Base-by-base conservation (phyloP, 106 monocot species). In the Dendrobium catenatum region DNA sequence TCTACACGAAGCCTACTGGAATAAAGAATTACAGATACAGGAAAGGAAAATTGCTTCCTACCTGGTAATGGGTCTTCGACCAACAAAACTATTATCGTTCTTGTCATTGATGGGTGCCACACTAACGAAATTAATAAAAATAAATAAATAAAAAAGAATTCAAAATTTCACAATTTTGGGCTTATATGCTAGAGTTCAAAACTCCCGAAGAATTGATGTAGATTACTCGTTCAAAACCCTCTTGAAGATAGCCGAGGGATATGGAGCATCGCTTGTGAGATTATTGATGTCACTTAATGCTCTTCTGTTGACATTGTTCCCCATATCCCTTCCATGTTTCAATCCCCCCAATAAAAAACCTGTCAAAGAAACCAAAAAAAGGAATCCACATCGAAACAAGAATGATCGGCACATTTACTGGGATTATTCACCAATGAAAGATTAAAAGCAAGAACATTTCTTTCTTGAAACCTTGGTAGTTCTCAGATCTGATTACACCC, bases 251-350 rank as follows among this genome's bases (percentile, higher is more conserved):
- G 89, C 88, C 72, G 80, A 86, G 9, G 90, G 86, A 47, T 86
- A 83, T 0, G 84, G 88, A 4, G 85, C 84, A 27, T 49, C 16
- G 4, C 79, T 84, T 18, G 86, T 76, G 44, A 94, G 46, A 83
- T 96, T 96, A 78, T 68, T 85, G 42, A 97, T 92, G 27, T 97
- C 94, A 76, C 87, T 85, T 85, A 97, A 72, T 0, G 97, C 90
- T 80, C 90, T 83, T 44, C 97, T 92, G 49, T 51, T 47, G 76
- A 49, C 16, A 42, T 48, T 76, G 79, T 88, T 79, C 78, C 79
- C 90, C 76, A 81, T 81, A 27, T 84, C 90, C 24, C 41, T 26
- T 18, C 76, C 26, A 16, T 11, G 26, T n/a, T 76, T 76, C 49
- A 27, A 37, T 47, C 76, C 76, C 76, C 24, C 76, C 49, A 76